phyloP scores from a whole-genome alignment of 2,329 filamentous ascomycete genomes.

The Xylaria sp. region DNA sequence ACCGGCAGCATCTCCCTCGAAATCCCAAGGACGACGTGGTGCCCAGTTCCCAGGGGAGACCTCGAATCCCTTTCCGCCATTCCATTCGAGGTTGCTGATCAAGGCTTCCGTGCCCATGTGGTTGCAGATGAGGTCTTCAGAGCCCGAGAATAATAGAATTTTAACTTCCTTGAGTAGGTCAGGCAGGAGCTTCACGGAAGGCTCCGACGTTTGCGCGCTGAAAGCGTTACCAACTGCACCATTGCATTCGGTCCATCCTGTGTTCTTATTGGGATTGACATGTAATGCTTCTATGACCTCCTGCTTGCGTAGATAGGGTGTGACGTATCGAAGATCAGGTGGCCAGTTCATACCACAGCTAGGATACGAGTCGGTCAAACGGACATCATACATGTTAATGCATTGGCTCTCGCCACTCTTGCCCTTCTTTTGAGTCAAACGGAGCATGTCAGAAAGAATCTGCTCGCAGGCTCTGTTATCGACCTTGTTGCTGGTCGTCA shows the following conservation, averaged over 20 bases:
- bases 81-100: constrained; percentile 92
- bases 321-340: constrained; percentile 80
- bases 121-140: constrained; percentile 96
- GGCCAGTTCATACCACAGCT: constrained; percentile 99
- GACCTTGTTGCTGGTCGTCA: constrained; percentile 66
- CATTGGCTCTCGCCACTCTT: constrained; percentile 69
- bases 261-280: constrained; percentile 81
- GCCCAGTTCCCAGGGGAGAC: constrained; percentile 87
- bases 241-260: constrained; percentile 92
- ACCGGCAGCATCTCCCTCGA: constrained; percentile 87
- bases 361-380: constrained; percentile 80
- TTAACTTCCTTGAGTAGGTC: constrained; percentile 80
- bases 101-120: constrained; percentile 92
- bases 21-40: constrained; percentile 92
- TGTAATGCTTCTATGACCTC: constrained; percentile 86
- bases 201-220: constrained; percentile 74
- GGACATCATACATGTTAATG: constrained; percentile 97
- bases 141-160: constrained; percentile 89
- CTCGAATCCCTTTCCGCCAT: constrained; percentile 91
- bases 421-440: constrained; percentile 66
- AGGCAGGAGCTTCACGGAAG: constrained; percentile 80
- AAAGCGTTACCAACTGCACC: constrained; percentile 81
- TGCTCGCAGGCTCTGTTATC: constrained; percentile 78
- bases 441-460: constrained; percentile 79
- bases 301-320: constrained; percentile 83